Evolutionary conservation across 1,284 basidiomycete genomes (phyloP).

Genomic region (Puccinia triticina): DNA sequence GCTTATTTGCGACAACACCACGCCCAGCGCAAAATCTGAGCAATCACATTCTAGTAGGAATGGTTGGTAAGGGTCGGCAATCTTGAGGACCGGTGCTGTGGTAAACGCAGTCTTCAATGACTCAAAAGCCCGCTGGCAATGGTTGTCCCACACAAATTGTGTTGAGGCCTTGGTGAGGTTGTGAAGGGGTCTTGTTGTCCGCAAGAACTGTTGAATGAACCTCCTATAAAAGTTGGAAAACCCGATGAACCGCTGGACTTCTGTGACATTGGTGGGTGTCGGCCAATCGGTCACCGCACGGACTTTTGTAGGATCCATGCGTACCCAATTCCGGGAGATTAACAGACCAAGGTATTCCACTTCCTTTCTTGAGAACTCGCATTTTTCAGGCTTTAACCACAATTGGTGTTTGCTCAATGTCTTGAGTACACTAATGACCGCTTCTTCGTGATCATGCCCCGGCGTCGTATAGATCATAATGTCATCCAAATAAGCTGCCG

Average conservation of each 20-base stretch:
- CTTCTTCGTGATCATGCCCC: neutral
- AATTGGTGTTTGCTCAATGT: neutral
- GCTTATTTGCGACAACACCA: neutral
- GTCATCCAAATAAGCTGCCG: no score
- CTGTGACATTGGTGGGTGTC: no score
- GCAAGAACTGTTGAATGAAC: no score
- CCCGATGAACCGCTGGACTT: no score
- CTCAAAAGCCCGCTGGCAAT: neutral
- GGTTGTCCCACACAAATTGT: neutral
- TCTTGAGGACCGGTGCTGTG: slow-evolving; percentile 20
- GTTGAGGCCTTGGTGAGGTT: neutral
- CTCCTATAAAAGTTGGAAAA: no score
- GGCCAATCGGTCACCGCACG: no score
- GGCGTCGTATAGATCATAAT: neutral
- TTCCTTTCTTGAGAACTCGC: no score
- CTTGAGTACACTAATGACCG: neutral
- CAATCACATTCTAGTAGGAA: slow-evolving; percentile 39
- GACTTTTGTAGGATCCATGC: no score
- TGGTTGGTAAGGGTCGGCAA: neutral
- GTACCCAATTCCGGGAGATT: no score
- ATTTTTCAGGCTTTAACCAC: neutral
- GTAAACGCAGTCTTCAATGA: neutral
- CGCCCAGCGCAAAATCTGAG: slow-evolving; percentile 12
- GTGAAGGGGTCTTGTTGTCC: neutral
- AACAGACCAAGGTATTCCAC: no score